A percentile compares a stretch with the other conserved stretches of the same genome.
These are phyloP conservation scores for Madurella mycetomatis DNA, from an alignment of 2,329 filamentous ascomycete species.

Conservation along the genomic window DNA sequence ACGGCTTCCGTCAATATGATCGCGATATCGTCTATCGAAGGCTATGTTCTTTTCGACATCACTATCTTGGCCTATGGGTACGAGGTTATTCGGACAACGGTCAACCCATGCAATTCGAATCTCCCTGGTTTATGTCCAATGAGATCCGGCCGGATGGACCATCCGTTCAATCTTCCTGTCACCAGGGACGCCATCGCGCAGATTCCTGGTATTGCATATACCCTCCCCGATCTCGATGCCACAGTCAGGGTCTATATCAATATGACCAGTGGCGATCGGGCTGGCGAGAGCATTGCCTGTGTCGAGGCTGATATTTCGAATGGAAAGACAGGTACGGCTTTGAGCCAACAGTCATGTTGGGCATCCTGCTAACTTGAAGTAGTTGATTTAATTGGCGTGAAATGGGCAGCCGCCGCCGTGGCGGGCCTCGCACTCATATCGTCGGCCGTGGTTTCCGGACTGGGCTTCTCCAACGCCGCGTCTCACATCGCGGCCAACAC, in stretches of 20 bases:
- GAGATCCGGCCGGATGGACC: slow-evolving; percentile 58
- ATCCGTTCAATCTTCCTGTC: slow-evolving; percentile 57
- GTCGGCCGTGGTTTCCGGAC: slow-evolving; percentile 74
- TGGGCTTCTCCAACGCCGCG: slow-evolving; percentile 82
- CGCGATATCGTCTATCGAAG: slow-evolving; percentile 68
- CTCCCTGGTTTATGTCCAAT: slow-evolving; percentile 75
- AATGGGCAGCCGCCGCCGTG: slow-evolving; percentile 75
- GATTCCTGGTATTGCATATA: slow-evolving; percentile 76
- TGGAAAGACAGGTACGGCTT: slow-evolving; percentile 56
- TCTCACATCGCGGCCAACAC: slow-evolving; percentile 83
- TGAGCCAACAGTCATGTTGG: neutral
- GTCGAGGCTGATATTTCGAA: slow-evolving; percentile 78
- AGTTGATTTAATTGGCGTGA: slow-evolving; percentile 73
- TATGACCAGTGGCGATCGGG: slow-evolving; percentile 43
- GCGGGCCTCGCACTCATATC: slow-evolving; percentile 70
- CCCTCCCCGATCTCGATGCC: slow-evolving; percentile 77
- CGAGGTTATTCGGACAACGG: slow-evolving; percentile 52
- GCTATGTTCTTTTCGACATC: slow-evolving; percentile 67
- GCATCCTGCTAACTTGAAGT: neutral
- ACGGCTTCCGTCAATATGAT: slow-evolving; percentile 64
- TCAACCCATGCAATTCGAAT: slow-evolving; percentile 65
- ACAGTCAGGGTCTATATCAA: slow-evolving; percentile 72
- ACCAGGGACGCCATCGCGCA: slow-evolving; percentile 49
- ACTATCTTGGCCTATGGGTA: slow-evolving; percentile 72
- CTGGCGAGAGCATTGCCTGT: slow-evolving; percentile 63